A percentile compares a stretch with the other conserved stretches of the same genome.
Evolutionary conservation across 768 basidiomycete species (phyloP).

Genomic region (Russula sp.): DNA sequence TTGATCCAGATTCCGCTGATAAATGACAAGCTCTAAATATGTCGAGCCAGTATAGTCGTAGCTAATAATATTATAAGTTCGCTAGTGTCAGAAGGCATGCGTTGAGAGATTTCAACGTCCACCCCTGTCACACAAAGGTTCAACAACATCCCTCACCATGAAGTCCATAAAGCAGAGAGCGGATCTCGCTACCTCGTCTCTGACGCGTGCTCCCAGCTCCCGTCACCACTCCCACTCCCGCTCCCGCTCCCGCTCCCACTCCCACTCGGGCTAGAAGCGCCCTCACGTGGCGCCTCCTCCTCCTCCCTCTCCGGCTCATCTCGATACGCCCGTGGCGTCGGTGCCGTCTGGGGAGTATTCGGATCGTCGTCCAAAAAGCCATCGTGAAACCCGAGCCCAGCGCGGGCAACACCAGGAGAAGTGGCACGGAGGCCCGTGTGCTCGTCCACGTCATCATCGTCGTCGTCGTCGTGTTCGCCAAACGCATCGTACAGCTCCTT

Average conservation of each 20-base stretch:
- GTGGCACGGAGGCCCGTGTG: constrained; percentile 48
- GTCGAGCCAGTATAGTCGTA: not conserved
- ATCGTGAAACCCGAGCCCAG: constrained; percentile 54
- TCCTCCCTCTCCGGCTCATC: constrained; percentile 45
- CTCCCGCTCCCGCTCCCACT: constrained; percentile 39
- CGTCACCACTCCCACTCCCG: constrained; percentile 45
- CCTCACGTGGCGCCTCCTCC: constrained; percentile 4
- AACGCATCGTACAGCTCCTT: constrained; percentile 97
- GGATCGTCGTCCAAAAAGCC: constrained; percentile 76
- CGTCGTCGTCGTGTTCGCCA: constrained; percentile 68
- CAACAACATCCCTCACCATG: not conserved
- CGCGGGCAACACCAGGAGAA: constrained; percentile 27
- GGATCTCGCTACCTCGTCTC: constrained; percentile 30
- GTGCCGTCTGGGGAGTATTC: constrained; percentile 24
- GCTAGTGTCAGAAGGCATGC: not conserved
- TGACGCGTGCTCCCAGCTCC: constrained; percentile 72
- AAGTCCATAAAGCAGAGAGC: not conserved
- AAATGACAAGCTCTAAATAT: not conserved
- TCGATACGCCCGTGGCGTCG: constrained; percentile 30
- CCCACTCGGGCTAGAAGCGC: constrained; percentile 14
- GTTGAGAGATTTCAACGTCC: not conserved
- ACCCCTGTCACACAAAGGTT: not conserved
- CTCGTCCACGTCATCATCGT: constrained; percentile 68
- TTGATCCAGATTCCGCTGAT: no score
- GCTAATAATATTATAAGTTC: not conserved